Evolutionary conservation across 352 stramenopile species (phyloP).

Genomic region (Phytophthora pinifolia): DNA sequence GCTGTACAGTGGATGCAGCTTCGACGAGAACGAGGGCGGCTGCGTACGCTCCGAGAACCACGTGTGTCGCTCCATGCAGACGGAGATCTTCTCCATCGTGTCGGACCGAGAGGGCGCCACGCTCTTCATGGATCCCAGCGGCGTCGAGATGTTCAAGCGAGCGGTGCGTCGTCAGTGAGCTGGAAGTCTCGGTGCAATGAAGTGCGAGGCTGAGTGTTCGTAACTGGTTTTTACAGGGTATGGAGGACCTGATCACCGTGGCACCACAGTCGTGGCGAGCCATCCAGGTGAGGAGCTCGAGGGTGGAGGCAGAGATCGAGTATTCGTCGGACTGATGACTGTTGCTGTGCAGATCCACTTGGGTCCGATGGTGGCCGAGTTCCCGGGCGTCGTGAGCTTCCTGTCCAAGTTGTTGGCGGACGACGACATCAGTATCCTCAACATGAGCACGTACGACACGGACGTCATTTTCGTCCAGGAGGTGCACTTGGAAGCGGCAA

Average conservation of each 20-base stretch:
- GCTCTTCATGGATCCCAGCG: slow-evolving; percentile 84
- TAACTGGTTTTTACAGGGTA: slow-evolving; percentile 37
- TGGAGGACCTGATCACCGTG: slow-evolving; percentile 64
- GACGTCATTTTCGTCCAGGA: slow-evolving; percentile 89
- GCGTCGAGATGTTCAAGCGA: slow-evolving; percentile 78
- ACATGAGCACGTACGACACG: slow-evolving; percentile 90
- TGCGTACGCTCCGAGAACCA: slow-evolving; percentile 47
- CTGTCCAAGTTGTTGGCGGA: slow-evolving; percentile 81
- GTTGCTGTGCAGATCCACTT: slow-evolving; percentile 71
- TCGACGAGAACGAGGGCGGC: slow-evolving; percentile 68
- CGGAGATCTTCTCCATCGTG: slow-evolving; percentile 86
- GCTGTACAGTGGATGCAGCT: slow-evolving; percentile 79
- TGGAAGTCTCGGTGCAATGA: no score
- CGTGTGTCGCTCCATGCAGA: slow-evolving; percentile 74
- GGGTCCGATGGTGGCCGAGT: slow-evolving; percentile 84
- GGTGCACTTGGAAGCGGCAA: slow-evolving; percentile 56
- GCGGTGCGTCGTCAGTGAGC: slow-evolving; percentile 40
- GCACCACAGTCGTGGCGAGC: slow-evolving; percentile 77
- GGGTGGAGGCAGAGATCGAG: slow-evolving; percentile 10
- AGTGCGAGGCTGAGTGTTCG: not conserved
- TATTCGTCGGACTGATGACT: slow-evolving; percentile 6
- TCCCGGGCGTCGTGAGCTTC: slow-evolving; percentile 84
- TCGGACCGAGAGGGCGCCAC: slow-evolving; percentile 75
- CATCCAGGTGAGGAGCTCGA: slow-evolving; percentile 51
- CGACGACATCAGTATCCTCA: slow-evolving; percentile 88